phyloP scores from a whole-genome alignment of 2,329 filamentous ascomycete species.

The Podosphaera xanthii region DNA sequence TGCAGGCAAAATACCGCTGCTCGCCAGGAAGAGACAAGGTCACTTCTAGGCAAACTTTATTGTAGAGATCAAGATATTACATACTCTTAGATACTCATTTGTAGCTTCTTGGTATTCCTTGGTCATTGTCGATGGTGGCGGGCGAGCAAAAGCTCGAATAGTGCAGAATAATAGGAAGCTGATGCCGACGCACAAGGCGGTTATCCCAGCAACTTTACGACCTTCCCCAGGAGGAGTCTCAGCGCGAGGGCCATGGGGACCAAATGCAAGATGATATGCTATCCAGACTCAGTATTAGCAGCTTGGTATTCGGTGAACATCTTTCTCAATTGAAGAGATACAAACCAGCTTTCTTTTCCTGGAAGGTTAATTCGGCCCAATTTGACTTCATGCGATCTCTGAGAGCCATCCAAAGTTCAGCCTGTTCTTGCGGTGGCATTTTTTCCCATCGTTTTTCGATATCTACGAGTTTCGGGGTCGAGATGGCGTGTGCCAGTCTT shows the following conservation, averaged over 20 bases:
- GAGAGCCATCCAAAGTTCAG: constrained; percentile 95
- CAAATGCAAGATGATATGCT: constrained; percentile 99
- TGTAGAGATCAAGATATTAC: constrained; percentile 14
- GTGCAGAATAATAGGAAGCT: constrained; percentile 48
- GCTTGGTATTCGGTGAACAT: neutral
- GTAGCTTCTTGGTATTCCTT: constrained; percentile 91
- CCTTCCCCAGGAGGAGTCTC: constrained; percentile 63
- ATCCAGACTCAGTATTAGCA: constrained; percentile 12
- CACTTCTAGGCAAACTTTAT: neutral
- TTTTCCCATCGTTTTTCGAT: constrained; percentile 99
- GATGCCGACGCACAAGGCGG: constrained; percentile 40
- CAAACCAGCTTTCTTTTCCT: constrained; percentile 99
- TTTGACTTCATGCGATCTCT: constrained; percentile 96
- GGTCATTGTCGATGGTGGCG: constrained; percentile 67
- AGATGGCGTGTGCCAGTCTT: constrained; percentile 58
- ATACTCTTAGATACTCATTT: constrained; percentile 84
- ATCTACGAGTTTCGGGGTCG: constrained; percentile 89
- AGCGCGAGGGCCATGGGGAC: constrained; percentile 81
- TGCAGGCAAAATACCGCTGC: neutral
- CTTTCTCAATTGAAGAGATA: constrained; percentile 2
- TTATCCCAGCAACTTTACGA: constrained; percentile 55
- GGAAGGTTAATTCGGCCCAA: constrained; percentile 83
- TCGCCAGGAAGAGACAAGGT: neutral
- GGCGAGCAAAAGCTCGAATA: constrained; percentile 50
- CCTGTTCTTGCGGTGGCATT: constrained; percentile 97